Base-by-base conservation (phyloP, 306 rosid genomes). In the Mucuna pruriens region DNA sequence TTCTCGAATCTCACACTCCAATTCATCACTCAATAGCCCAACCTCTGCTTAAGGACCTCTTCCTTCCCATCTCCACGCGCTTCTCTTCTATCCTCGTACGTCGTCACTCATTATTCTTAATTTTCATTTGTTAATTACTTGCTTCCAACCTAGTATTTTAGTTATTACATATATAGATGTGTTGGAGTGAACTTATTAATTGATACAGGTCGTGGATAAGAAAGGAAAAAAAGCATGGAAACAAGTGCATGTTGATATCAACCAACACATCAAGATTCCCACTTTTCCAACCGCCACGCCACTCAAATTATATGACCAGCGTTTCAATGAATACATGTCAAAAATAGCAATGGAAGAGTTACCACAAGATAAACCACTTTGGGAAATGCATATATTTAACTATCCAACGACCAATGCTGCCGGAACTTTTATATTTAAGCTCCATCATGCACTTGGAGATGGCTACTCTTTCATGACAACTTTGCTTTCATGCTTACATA, bases 391-490 rank as follows among this genome's bases (percentile, higher is more conserved):
- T 54, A 9, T 85, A 1, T 4, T 89, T 29, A 84, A 84, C 12
- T 89, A 84, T 70, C 88, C 90, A 22, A 86, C 92, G 4, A 76
- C 49, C 16, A 79, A 16, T 60, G 80, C 84, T 61, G 85, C 80
- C 1, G 83, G 88, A 1, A 81, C 42, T 9, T 0, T 87, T 5
- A 34, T 89, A 44, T 79, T 85, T 49, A 79, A 78, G 68, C 61
- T 87, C 63, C 89, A 87, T 52, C 90, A 85, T 58, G 79, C 92
- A 3, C 87, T 89, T 63, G 92, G 89, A 5, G 89, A 89, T 84
- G 92, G 88, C 19, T 89, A 60, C 84, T 45, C 88, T 5, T 26
- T 86, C 9, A 86, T 89, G 91, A 72, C 78, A n/a, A 45, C 84
- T 49, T 78, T 87, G 62, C 81, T 90, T 70, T 76, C 90, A 1